phyloP scores from a whole-genome alignment of 23 red algal genomes.

The Gracilaria vermiculophylla region DNA sequence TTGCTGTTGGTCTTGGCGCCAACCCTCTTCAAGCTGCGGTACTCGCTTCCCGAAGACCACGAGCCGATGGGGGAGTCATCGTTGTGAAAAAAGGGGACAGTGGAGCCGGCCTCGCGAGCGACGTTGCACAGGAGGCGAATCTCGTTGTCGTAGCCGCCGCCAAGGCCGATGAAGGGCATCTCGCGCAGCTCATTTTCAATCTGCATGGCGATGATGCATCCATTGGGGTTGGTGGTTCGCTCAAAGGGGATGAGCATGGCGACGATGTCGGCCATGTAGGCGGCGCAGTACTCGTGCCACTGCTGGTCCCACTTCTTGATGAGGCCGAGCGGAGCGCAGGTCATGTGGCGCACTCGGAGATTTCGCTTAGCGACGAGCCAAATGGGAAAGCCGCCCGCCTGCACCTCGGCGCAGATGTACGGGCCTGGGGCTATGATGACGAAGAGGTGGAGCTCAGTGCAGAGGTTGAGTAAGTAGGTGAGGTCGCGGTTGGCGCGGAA shows the following conservation, averaged over 20 bases:
- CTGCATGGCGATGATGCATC: slow-evolving; percentile 91
- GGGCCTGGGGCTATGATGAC: slow-evolving; percentile 88
- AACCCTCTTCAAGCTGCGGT: slow-evolving; percentile 31
- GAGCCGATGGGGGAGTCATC: slow-evolving; percentile 84
- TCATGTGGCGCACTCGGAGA: slow-evolving; percentile 80
- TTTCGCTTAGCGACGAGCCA: slow-evolving; percentile 87
- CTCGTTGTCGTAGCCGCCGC: slow-evolving; percentile 72
- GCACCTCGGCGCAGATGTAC: slow-evolving; percentile 93
- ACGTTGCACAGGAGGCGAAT: slow-evolving; percentile 70
- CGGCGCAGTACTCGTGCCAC: slow-evolving; percentile 66
- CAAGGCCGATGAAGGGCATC: slow-evolving; percentile 21
- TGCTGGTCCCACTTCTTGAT: slow-evolving; percentile 80
- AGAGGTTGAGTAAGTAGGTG: slow-evolving; percentile 64
- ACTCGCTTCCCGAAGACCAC: slow-evolving; percentile 69
- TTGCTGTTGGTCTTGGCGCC: slow-evolving; percentile 24
- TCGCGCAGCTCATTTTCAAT: slow-evolving; percentile 92
- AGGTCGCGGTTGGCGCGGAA: slow-evolving; percentile 86
- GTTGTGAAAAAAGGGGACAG: slow-evolving; percentile 88
- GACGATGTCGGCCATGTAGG: slow-evolving; percentile 63
- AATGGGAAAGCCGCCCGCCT: slow-evolving; percentile 86
- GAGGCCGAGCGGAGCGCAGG: slow-evolving; percentile 55
- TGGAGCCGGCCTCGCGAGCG: slow-evolving; percentile 56
- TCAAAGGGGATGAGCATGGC: slow-evolving; percentile 70
- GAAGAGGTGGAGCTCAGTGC: slow-evolving; percentile 77
- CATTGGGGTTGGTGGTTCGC: slow-evolving; percentile 67